Evolutionary conservation across 805 yeast genomes (phyloP).

Genomic region (Metschnikowia arizonensis): DNA sequence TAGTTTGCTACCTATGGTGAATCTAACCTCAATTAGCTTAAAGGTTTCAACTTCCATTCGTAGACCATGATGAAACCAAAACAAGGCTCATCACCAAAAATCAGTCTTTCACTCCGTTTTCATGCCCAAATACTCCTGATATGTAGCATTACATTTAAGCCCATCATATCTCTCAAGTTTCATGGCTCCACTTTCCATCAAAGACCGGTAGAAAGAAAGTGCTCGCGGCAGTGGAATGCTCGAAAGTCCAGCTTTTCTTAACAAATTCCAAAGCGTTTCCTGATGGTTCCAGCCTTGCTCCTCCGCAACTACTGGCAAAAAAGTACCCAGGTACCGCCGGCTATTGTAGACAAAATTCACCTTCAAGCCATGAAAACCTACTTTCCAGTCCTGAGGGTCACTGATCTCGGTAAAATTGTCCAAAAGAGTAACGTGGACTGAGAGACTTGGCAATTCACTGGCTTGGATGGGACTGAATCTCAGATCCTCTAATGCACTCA

Average conservation of each 20-base stretch:
- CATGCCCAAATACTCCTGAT: slow-evolving; percentile 20
- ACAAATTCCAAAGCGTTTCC: slow-evolving; percentile 66
- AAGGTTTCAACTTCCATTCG: too few species aligned
- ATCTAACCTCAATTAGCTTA: too few species aligned
- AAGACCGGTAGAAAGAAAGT: slow-evolving; percentile 25
- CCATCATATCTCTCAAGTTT: slow-evolving; percentile 36
- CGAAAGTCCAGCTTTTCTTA: slow-evolving; percentile 62
- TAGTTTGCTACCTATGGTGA: too few species aligned
- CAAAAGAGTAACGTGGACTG: slow-evolving; percentile 62
- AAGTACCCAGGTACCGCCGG: slow-evolving; percentile 62
- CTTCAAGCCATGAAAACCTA: slow-evolving; percentile 81
- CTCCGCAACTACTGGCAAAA: slow-evolving; percentile 82
- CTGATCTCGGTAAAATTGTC: slow-evolving; percentile 51
- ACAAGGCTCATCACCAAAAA: too few species aligned
- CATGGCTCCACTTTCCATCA: slow-evolving; percentile 33
- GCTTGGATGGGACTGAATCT: slow-evolving; percentile 64
- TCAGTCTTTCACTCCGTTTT: background rate
- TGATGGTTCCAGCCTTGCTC: slow-evolving; percentile 81
- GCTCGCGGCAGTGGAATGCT: slow-evolving; percentile 13
- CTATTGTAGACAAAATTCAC: slow-evolving; percentile 46
- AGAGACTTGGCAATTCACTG: slow-evolving; percentile 52
- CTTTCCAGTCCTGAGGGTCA: slow-evolving; percentile 65
- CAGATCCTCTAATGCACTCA: slow-evolving; percentile 68
- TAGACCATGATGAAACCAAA: too few species aligned
- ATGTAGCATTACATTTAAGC: slow-evolving; percentile 24